Evolutionary conservation across 805 yeast genomes (phyloP).

Genomic region (Phaffomyces thermotolerans): DNA sequence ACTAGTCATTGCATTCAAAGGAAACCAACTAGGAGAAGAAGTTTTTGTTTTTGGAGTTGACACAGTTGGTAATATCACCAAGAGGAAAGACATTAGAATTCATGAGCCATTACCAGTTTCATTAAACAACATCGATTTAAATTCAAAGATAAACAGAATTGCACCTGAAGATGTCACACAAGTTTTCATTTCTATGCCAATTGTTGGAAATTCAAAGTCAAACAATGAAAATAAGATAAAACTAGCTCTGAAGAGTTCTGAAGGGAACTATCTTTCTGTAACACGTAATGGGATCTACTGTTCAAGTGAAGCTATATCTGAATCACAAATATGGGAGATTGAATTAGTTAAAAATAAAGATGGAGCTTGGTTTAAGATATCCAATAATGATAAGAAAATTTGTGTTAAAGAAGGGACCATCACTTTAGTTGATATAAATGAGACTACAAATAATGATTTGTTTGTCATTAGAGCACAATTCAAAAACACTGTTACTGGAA

Average conservation of each 20-base stretch:
- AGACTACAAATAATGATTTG: neutral
- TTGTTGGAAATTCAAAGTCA: slow-evolving; percentile 6
- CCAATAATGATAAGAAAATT: slow-evolving; percentile 11
- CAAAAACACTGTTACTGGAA: slow-evolving; percentile 14
- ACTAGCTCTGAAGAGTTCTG: slow-evolving; percentile 24
- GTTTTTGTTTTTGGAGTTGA: slow-evolving; percentile 1
- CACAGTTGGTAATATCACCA: neutral
- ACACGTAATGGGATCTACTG: slow-evolving; percentile 18
- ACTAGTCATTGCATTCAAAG: slow-evolving; percentile 16
- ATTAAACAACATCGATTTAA: neutral
- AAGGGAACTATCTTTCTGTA: slow-evolving; percentile 22
- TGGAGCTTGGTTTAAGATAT: slow-evolving; percentile 6
- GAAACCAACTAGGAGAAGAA: neutral
- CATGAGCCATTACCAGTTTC: slow-evolving; percentile 1
- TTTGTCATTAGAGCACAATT: slow-evolving; percentile 13
- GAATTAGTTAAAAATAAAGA: slow-evolving; percentile 8
- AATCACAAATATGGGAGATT: slow-evolving; percentile 21
- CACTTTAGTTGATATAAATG: neutral
- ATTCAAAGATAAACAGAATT: slow-evolving; percentile 9
- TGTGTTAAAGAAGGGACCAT: neutral
- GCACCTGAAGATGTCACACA: slow-evolving; percentile 28
- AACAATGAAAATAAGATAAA: slow-evolving; percentile 7
- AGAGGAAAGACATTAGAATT: neutral
- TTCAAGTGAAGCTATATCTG: slow-evolving; percentile 28
- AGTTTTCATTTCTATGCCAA: slow-evolving; percentile 24